These are phyloP conservation scores for Lavandula angustifolia DNA, from an alignment of 257 asterid species.

Conservation along the genomic window DNA sequence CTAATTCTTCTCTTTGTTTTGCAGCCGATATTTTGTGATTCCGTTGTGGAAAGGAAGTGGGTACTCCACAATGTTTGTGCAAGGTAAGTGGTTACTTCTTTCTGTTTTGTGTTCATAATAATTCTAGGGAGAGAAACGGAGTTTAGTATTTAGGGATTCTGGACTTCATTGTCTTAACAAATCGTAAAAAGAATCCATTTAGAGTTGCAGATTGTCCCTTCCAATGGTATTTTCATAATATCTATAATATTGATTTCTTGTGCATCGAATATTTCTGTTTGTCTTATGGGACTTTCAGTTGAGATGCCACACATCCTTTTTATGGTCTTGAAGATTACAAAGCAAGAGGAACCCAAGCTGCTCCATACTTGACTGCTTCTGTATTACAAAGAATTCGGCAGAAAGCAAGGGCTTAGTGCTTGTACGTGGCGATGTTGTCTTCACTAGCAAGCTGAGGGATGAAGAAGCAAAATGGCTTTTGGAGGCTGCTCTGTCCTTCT, in stretches of 20 bases:
- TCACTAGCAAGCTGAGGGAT: conserved; percentile 87
- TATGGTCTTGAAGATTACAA: conserved; percentile 95
- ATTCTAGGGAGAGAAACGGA: conserved; percentile 7
- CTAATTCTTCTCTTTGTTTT: conserved; percentile 30
- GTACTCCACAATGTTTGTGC: conserved; percentile 82
- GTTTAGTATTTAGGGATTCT: background rate
- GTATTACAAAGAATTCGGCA: conserved; percentile 77
- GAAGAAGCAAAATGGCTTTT: conserved; percentile 82
- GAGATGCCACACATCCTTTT: conserved; percentile 88
- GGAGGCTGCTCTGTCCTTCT: conserved; percentile 86
- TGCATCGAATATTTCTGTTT: conserved; percentile 10
- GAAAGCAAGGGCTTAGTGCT: conserved; percentile 88
- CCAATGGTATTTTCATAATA: background rate
- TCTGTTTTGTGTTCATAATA: conserved; percentile 17
- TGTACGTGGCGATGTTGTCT: conserved; percentile 81
- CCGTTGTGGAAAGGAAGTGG: conserved; percentile 96
- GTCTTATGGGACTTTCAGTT: conserved; percentile 45
- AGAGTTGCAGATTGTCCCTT: background rate
- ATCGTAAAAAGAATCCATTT: background rate
- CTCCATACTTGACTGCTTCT: conserved; percentile 83
- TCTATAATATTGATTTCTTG: conserved; percentile 16
- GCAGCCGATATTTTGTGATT: conserved; percentile 86
- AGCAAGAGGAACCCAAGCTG: conserved; percentile 96
- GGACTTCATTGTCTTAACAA: conserved; percentile 4
- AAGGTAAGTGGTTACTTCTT: conserved; percentile 54